Conservation (phyloP, 2,329 filamentous ascomycete genomes). For the Metarhizium humberi region DNA sequence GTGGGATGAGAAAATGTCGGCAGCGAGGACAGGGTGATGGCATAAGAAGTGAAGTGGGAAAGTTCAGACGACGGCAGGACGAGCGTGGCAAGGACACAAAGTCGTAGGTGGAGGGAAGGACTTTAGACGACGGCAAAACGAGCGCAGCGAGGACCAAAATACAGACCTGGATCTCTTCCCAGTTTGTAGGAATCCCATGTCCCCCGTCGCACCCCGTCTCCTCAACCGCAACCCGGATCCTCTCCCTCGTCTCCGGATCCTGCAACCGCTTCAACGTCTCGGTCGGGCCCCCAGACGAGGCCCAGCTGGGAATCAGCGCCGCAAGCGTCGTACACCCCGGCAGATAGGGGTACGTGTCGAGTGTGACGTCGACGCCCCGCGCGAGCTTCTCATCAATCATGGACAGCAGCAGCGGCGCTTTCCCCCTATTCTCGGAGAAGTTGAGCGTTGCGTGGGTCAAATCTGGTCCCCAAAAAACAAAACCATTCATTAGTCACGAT, state of each 20-base stretch:
- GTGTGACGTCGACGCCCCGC: constrained; percentile 12
- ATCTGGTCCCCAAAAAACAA: constrained; percentile 5
- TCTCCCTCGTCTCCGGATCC: constrained; percentile 10
- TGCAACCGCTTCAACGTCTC: constrained; percentile 12
- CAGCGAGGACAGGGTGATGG: no score
- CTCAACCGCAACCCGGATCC: constrained; percentile 13
- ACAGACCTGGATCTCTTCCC: constrained; percentile 15
- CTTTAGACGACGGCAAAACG: background rate
- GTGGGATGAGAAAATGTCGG: no score
- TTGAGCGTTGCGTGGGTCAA: constrained; percentile 16
- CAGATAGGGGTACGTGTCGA: constrained; percentile 16
- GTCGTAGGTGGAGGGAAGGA: background rate
- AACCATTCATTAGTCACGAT: no score
- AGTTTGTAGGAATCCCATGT: constrained; percentile 17
- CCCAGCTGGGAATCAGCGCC: constrained; percentile 14
- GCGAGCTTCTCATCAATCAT: constrained; percentile 13
- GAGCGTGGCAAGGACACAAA: background rate
- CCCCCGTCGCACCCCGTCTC: constrained; percentile 15
- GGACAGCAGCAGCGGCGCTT: constrained; percentile 11
- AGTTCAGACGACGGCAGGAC: background rate
- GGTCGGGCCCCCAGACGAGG: constrained; percentile 12
- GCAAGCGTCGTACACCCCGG: constrained; percentile 15
- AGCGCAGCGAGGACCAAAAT: background rate
- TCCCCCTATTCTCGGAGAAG: constrained; percentile 15
- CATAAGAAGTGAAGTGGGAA: background rate